Conservation (phyloP, 2,329 filamentous ascomycete species). For the Arthrobotrys iridis region DNA sequence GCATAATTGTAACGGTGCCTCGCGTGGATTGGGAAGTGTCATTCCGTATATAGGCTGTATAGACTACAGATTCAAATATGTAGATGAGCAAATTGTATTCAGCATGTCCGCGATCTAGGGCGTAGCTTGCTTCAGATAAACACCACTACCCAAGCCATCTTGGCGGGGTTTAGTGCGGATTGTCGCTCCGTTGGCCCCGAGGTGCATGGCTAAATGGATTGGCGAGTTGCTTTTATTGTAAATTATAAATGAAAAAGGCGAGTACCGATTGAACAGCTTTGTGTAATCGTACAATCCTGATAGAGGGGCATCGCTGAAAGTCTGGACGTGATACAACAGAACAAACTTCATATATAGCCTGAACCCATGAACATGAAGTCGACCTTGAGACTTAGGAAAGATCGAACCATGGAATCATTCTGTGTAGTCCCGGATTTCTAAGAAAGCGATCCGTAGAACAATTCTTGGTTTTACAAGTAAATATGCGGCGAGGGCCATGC, state of each 20-base stretch:
- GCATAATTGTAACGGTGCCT: not conserved
- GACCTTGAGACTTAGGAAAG: not conserved
- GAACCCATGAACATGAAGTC: not conserved
- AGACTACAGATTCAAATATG: not conserved
- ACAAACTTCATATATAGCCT: not conserved
- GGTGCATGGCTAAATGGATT: constrained; percentile 14
- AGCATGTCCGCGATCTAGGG: not conserved
- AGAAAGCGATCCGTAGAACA: not conserved
- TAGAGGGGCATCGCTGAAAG: not conserved
- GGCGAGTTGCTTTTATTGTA: not conserved
- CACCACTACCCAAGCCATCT: not conserved
- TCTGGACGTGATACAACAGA: not conserved
- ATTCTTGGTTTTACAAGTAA: not conserved
- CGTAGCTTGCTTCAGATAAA: not conserved
- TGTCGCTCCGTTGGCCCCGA: constrained; percentile 35
- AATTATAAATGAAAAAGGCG: constrained; percentile 13
- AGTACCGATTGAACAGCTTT: not conserved
- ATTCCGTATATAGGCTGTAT: constrained; percentile 13
- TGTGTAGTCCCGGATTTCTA: not conserved
- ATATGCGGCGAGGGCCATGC: not conserved
- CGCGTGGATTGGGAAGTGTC: not conserved
- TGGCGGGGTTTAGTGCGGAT: constrained; percentile 24
- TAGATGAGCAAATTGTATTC: not conserved
- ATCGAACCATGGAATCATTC: constrained; percentile 8
- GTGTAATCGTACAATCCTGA: not conserved